Conservation (phyloP, 1,284 basidiomycete species). For the Coniferiporia weirii region DNA sequence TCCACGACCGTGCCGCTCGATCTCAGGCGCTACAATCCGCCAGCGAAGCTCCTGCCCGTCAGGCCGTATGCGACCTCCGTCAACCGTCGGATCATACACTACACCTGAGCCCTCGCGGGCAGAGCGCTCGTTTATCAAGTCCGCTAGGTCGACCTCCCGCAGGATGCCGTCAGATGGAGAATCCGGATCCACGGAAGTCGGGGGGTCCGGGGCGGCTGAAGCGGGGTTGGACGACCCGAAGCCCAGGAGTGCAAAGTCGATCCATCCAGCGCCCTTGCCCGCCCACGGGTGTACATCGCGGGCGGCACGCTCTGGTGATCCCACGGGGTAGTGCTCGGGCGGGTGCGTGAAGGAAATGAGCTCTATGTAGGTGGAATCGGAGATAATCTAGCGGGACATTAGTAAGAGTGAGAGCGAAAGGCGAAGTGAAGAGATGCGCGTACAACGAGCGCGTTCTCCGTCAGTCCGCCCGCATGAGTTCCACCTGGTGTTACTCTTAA, state of each 20-base stretch:
- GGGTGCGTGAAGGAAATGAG: constrained; percentile 59
- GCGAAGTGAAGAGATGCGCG: constrained; percentile 16
- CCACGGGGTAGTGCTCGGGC: constrained; percentile 43
- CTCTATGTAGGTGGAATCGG: constrained; percentile 61
- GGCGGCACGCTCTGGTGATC: constrained; percentile 36
- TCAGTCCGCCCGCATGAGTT: constrained; percentile 42
- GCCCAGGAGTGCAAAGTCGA: constrained; percentile 61
- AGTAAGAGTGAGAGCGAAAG: background rate
- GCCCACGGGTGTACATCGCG: constrained; percentile 51
- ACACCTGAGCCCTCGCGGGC: constrained; percentile 29
- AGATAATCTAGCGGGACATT: constrained; percentile 40
- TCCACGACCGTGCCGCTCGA: constrained; percentile 27
- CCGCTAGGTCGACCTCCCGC: constrained; percentile 29
- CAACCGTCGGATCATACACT: constrained; percentile 37
- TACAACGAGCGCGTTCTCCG: constrained; percentile 61
- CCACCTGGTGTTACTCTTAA: background rate
- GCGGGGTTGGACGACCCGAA: constrained; percentile 32
- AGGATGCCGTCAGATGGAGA: background rate
- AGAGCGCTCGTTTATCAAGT: constrained; percentile 49
- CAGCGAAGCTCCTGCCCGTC: constrained; percentile 54
- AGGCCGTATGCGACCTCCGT: constrained; percentile 46
- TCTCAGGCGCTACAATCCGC: constrained; percentile 43
- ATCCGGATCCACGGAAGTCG: too few relatives aligned
- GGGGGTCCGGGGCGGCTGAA: too few relatives aligned
- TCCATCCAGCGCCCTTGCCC: constrained; percentile 52